Conservation (phyloP, 2,329 filamentous ascomycete genomes). For the Neofusicoccum laricinum region DNA sequence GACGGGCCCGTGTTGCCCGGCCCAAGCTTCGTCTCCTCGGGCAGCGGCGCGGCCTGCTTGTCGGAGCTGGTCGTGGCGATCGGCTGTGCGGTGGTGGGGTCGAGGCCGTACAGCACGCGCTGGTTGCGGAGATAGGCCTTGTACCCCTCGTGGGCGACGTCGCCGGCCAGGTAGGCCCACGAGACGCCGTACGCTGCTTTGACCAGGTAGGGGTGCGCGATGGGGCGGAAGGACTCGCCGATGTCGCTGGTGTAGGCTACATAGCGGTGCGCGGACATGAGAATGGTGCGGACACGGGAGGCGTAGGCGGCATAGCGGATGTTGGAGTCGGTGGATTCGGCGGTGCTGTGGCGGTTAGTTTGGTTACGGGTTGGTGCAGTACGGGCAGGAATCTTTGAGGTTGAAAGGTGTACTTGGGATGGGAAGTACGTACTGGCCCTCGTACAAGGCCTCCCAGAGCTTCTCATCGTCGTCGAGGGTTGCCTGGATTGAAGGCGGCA, state of each 20-base stretch:
- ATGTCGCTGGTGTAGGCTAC: constrained; percentile 97
- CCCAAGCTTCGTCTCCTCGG: constrained; percentile 25
- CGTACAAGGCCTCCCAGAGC: constrained; percentile 73
- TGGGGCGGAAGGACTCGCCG: constrained; percentile 90
- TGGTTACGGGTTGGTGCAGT: neutral
- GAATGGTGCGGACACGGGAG: constrained; percentile 77
- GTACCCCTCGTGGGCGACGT: constrained; percentile 91
- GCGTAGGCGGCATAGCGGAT: constrained; percentile 93
- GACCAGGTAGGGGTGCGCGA: constrained; percentile 82
- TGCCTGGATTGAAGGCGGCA: constrained; percentile 55
- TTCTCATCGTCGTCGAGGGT: constrained; percentile 63
- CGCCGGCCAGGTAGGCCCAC: constrained; percentile 88
- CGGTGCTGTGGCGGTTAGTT: constrained; percentile 49
- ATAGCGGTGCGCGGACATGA: constrained; percentile 88
- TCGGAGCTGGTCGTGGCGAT: neutral
- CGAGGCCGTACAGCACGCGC: constrained; percentile 64
- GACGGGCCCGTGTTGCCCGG: constrained; percentile 19
- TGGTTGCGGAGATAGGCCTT: constrained; percentile 91
- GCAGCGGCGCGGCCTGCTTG: constrained; percentile 13
- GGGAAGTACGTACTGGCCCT: constrained; percentile 65
- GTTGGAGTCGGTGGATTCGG: constrained; percentile 79
- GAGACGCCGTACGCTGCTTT: constrained; percentile 83
- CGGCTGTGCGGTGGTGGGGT: too few relatives aligned
- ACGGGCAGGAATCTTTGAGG: neutral
- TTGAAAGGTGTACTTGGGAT: too few relatives aligned